A percentile compares a stretch with the other conserved stretches of the same genome.
Conservation (phyloP, 2,329 filamentous ascomycete species). For the Curvularia spicifera region DNA sequence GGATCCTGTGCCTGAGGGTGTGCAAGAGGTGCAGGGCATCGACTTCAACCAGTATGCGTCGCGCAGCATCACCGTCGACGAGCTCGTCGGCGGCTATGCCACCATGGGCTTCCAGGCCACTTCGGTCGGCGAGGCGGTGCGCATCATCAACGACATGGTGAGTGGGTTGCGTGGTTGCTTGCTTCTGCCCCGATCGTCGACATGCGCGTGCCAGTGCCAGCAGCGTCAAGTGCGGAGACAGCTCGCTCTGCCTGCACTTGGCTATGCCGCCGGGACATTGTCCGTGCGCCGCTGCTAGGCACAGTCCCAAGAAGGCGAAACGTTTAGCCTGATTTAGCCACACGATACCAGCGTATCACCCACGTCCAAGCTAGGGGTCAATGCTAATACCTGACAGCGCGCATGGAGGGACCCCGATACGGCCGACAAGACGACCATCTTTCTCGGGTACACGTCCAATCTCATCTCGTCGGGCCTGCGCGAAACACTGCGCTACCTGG, state of each 20-base stretch:
- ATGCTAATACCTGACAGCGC: conserved; percentile 60
- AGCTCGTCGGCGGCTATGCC: conserved; percentile 80
- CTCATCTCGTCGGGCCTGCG: conserved; percentile 94
- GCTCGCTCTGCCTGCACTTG: conserved; percentile 7
- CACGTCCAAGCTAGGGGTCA: conserved; percentile 20
- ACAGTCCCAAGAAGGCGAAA: conserved; percentile 27
- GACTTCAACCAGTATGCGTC: conserved; percentile 86
- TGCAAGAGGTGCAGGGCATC: conserved; percentile 85
- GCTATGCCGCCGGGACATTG: conserved; percentile 17
- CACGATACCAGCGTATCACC: conserved; percentile 29
- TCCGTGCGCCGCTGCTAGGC: conserved; percentile 26
- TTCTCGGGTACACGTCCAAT: conserved; percentile 97
- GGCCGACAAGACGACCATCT: conserved; percentile 83
- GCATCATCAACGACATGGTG: conserved; percentile 96
- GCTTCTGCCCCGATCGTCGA: conserved; percentile 17
- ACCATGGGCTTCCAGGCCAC: conserved; percentile 86
- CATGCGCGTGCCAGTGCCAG: conserved; percentile 17
- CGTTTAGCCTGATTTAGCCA: conserved; percentile 44
- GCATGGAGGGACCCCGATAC: conserved; percentile 82
- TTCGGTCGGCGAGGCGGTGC: conserved; percentile 82
- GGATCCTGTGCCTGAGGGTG: conserved; percentile 76
- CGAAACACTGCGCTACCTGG: conserved; percentile 89
- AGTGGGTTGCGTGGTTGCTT: conserved; percentile 22
- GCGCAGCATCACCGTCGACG: conserved; percentile 79
- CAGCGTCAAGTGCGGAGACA: conserved; percentile 27